Percentiles rank a stretch among this genome's conserved stretches.
Evolutionary conservation across 352 stramenopile genomes (phyloP).

Genomic region (Phytophthora sansomeana): DNA sequence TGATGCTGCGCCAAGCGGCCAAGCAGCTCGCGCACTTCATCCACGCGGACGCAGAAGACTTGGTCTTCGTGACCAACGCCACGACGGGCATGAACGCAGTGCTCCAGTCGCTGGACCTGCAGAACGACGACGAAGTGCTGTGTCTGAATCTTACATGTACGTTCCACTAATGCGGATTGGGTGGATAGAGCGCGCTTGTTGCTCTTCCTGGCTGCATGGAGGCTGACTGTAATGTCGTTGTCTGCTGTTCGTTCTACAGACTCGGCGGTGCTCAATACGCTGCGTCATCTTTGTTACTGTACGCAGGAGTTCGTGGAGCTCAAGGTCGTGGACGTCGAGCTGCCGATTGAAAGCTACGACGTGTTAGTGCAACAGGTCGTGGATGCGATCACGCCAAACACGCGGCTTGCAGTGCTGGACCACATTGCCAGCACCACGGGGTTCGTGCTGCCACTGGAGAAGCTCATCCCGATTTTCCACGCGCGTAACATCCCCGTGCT

Average conservation of each 20-base stretch:
- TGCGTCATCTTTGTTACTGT: conserved; percentile 86
- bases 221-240: conserved; percentile 4
- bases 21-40: conserved; percentile 74
- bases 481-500: conserved; percentile 78
- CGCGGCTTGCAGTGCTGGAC: conserved; percentile 83
- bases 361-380: conserved; percentile 73
- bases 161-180: conserved; percentile 12
- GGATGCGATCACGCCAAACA: conserved; percentile 82
- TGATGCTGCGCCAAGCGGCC: conserved; percentile 69
- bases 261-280: conserved; percentile 82
- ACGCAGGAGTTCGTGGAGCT: conserved; percentile 91
- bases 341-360: conserved; percentile 79
- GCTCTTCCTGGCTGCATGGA: background rate
- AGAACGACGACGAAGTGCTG: conserved; percentile 89
- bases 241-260: conserved; percentile 44
- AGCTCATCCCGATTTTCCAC: conserved; percentile 87
- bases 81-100: conserved; percentile 88
- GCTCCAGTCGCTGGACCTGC: conserved; percentile 84
- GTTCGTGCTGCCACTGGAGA: conserved; percentile 82
- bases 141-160: conserved; percentile 90
- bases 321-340: conserved; percentile 83
- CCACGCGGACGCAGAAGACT: conserved; percentile 74
- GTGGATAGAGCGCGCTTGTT: background rate
- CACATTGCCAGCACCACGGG: conserved; percentile 83
- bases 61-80: conserved; percentile 90